Conservation (phyloP, 2,329 filamentous ascomycete genomes). For the Aspergillus floridensis region DNA sequence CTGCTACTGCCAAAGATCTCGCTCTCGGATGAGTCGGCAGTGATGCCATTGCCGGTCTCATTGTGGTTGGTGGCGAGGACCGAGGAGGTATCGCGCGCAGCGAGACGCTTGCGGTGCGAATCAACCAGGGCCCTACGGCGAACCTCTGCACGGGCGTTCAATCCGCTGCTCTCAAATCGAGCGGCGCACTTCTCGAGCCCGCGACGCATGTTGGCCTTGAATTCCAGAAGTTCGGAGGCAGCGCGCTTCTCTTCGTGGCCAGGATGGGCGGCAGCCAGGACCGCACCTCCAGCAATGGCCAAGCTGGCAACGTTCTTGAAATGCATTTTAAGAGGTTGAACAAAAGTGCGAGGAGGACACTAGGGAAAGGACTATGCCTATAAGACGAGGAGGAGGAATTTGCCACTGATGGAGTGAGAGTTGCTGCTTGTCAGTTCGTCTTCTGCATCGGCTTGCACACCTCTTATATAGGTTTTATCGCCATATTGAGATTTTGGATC, state of each 20-base stretch:
- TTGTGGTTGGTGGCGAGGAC: conserved; percentile 40
- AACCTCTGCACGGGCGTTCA: conserved; percentile 16
- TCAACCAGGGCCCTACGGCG: conserved; percentile 2
- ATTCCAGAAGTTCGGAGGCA: conserved; percentile 6
- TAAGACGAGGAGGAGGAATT: neutral
- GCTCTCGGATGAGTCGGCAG: conserved; percentile 17
- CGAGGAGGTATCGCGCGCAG: conserved; percentile 34
- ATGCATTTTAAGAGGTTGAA: neutral
- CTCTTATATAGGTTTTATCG: neutral
- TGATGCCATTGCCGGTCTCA: conserved; percentile 28
- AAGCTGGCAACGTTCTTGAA: neutral
- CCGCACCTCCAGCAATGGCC: neutral
- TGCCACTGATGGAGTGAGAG: neutral
- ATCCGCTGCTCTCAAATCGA: conserved; percentile 22
- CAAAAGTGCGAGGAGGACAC: neutral
- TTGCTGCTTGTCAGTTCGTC: neutral
- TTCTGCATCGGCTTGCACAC: neutral
- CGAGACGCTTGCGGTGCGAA: conserved; percentile 19
- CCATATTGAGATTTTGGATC: neutral
- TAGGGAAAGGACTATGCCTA: neutral
- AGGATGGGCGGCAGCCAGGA: conserved; percentile 7
- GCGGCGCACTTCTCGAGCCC: conserved; percentile 21
- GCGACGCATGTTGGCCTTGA: conserved; percentile 17
- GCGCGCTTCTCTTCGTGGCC: conserved; percentile 7
- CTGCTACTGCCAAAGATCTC: conserved; percentile 28